These are phyloP conservation scores for Amanita phalloides DNA, from an alignment of 768 basidiomycete genomes.

Conservation along the genomic window DNA sequence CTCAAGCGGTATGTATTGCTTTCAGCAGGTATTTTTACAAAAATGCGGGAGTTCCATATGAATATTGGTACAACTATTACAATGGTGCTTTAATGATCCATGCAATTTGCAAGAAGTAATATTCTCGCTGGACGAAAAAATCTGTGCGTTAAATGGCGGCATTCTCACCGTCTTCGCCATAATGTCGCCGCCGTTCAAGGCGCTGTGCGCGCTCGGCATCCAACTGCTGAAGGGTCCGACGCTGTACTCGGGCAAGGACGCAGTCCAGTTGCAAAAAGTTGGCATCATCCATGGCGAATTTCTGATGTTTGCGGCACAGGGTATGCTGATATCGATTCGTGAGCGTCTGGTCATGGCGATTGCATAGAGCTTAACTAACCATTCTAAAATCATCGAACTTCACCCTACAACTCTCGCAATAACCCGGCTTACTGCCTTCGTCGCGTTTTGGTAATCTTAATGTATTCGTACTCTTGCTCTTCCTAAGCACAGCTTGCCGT, in stretches of 20 bases:
- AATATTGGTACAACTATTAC: not conserved
- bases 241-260: slow-evolving; percentile 53
- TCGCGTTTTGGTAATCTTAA: slow-evolving; percentile 67
- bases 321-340: slow-evolving; percentile 48
- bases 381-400: slow-evolving; percentile 83
- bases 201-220: slow-evolving; percentile 15
- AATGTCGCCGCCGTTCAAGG: slow-evolving; percentile 3
- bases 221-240: slow-evolving; percentile 26
- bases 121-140: not conserved
- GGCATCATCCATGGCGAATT: slow-evolving; percentile 65
- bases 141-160: not conserved
- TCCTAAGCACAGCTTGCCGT: slow-evolving; percentile 43
- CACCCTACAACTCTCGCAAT: slow-evolving; percentile 91
- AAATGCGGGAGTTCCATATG: not conserved
- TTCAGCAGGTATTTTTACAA: not conserved
- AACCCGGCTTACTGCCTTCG: slow-evolving; percentile 86
- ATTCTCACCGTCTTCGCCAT: not conserved
- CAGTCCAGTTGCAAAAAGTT: slow-evolving; percentile 77
- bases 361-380: slow-evolving; percentile 33
- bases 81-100: not conserved
- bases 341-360: slow-evolving; percentile 3
- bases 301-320: slow-evolving; percentile 59
- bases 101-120: not conserved
- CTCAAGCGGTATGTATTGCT: not conserved
- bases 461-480: slow-evolving; percentile 76